Conservation (phyloP, 352 stramenopile genomes). For the Pythium plurisporium region DNA sequence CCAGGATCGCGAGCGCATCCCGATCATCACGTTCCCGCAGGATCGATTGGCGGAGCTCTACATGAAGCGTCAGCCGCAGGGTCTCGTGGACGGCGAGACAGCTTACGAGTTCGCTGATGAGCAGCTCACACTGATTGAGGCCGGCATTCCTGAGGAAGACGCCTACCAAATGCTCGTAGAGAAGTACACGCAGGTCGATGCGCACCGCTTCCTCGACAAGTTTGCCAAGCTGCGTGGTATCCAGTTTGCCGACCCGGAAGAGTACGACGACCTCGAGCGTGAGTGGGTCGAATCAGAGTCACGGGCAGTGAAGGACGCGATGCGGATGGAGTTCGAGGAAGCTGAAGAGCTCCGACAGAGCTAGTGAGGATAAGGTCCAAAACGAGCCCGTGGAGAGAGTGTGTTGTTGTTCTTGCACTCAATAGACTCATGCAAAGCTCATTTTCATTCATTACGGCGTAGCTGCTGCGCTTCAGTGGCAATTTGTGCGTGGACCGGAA, state of each 20-base stretch:
- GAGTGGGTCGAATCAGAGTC: conserved; percentile 80
- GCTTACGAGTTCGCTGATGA: conserved; percentile 86
- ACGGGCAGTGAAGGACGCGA: conserved; percentile 76
- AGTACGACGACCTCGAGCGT: conserved; percentile 81
- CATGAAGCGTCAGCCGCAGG: conserved; percentile 63
- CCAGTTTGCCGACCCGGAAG: conserved; percentile 64
- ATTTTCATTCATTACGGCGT: too few species aligned
- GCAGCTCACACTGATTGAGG: conserved; percentile 80
- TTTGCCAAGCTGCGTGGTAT: conserved; percentile 77
- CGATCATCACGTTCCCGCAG: conserved; percentile 80
- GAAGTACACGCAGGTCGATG: conserved; percentile 83
- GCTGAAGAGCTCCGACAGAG: conserved; percentile 68
- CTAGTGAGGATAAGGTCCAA: conserved; percentile 19
- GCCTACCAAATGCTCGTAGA: conserved; percentile 74
- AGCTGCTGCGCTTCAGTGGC: too few species aligned
- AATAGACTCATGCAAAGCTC: too few species aligned
- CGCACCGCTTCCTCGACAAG: conserved; percentile 78
- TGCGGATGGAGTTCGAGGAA: conserved; percentile 82
- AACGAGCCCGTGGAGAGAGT: too few species aligned
- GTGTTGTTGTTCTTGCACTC: too few species aligned
- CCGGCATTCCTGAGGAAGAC: conserved; percentile 75
- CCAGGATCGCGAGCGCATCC: conserved; percentile 68
- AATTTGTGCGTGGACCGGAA: too few species aligned
- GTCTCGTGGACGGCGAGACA: conserved; percentile 69
- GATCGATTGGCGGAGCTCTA: conserved; percentile 81